Evolutionary conservation across 352 stramenopile species (phyloP).

Genomic region (Phytophthora fragariaefolia): DNA sequence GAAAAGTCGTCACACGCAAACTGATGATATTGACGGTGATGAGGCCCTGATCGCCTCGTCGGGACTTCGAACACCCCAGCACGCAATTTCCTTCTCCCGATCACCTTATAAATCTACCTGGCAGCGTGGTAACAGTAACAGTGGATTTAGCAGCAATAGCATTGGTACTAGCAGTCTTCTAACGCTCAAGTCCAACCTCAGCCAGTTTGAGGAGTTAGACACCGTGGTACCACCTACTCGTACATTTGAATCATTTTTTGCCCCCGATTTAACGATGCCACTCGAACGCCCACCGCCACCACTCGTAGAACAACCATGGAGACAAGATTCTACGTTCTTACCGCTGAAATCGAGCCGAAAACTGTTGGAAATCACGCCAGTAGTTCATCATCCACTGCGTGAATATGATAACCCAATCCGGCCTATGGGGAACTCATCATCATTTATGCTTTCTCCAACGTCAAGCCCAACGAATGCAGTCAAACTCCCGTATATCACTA

Average conservation of each 20-base stretch:
- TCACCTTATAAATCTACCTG: slow-evolving; percentile 13
- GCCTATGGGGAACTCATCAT: slow-evolving; percentile 19
- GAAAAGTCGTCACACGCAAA: slow-evolving; percentile 27
- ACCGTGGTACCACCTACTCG: slow-evolving; percentile 22
- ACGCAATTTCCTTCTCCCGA: slow-evolving; percentile 4
- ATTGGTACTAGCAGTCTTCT: slow-evolving; percentile 18
- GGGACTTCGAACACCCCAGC: slow-evolving; percentile 12
- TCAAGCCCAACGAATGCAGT: slow-evolving; percentile 38
- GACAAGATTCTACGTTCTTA: slow-evolving; percentile 30
- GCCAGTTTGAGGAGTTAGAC: slow-evolving; percentile 32
- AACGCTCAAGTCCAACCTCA: slow-evolving; percentile 21
- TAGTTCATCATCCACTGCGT: slow-evolving; percentile 3
- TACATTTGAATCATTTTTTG: slow-evolving; percentile 61
- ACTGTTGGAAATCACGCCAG: slow-evolving; percentile 9
- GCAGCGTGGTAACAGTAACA: slow-evolving; percentile 11
- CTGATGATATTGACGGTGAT: slow-evolving; percentile 17
- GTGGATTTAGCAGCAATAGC: slow-evolving; percentile 7
- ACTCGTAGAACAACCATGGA: slow-evolving; percentile 28
- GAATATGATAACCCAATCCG: slow-evolving; percentile 24
- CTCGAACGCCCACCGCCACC: slow-evolving; percentile 14
- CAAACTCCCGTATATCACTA: slow-evolving; percentile 56
- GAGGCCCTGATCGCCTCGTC: slow-evolving; percentile 13
- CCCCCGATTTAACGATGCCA: slow-evolving; percentile 19
- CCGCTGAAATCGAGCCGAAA: slow-evolving; percentile 25
- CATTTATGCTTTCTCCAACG: slow-evolving; percentile 3